A percentile compares a stretch with the other conserved stretches of the same genome.
Evolutionary conservation across 257 asterid species (phyloP).

Genomic region (Jacaranda mimosifolia): DNA sequence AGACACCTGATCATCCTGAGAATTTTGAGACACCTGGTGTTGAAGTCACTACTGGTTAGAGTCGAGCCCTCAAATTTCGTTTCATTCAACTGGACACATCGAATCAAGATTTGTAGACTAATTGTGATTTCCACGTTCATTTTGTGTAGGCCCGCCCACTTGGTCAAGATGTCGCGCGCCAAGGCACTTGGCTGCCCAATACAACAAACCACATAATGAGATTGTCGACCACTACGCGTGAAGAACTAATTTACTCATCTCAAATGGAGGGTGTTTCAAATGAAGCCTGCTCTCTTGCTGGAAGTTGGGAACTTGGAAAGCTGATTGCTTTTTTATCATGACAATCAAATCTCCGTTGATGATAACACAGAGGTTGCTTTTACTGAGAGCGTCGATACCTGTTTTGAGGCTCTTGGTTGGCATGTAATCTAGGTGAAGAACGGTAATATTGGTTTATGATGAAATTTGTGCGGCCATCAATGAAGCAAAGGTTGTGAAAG

Average conservation of each 20-base stretch:
- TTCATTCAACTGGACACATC: background rate
- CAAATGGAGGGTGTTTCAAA: slow-evolving; percentile 97
- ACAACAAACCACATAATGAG: slow-evolving; percentile 77
- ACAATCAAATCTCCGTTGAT: slow-evolving; percentile 94
- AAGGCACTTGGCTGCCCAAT: slow-evolving; percentile 86
- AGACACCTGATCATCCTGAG: slow-evolving; percentile 91
- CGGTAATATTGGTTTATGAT: slow-evolving; percentile 88
- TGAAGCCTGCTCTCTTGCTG: slow-evolving; percentile 96
- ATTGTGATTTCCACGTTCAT: slow-evolving; percentile 31
- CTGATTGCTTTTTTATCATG: slow-evolving; percentile 92
- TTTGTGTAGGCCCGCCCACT: slow-evolving; percentile 68
- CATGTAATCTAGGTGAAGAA: slow-evolving; percentile 97
- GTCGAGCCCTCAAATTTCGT: slow-evolving; percentile 12
- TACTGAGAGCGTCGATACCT: slow-evolving; percentile 80
- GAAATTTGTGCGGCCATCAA: slow-evolving; percentile 94
- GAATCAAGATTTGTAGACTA: slow-evolving; percentile 1
- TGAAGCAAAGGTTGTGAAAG: slow-evolving; percentile 93
- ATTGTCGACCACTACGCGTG: slow-evolving; percentile 91
- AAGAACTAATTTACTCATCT: slow-evolving; percentile 41
- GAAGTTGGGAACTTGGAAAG: slow-evolving; percentile 97
- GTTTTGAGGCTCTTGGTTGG: slow-evolving; percentile 97
- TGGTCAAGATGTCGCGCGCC: slow-evolving; percentile 94
- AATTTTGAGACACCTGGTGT: slow-evolving; percentile 91
- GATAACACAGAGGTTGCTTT: slow-evolving; percentile 98
- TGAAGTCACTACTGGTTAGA: slow-evolving; percentile 93